A percentile compares a stretch with the other conserved stretches of the same genome.
These are phyloP conservation scores for Monosporozyma unispora DNA, from an alignment of 805 yeast species.

Conservation along the genomic window DNA sequence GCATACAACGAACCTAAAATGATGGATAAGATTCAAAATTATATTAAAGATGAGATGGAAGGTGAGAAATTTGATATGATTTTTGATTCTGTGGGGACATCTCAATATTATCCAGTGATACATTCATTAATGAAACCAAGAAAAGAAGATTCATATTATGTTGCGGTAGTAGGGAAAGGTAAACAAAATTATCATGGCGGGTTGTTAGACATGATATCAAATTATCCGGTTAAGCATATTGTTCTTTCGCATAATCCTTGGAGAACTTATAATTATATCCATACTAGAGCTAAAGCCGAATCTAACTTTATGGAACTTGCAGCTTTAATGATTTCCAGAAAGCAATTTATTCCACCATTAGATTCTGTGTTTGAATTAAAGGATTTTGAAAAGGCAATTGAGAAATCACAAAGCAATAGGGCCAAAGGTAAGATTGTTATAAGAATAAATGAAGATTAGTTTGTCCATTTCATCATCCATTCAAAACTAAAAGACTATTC, in stretches of 20 bases:
- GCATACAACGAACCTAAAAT: slow-evolving; percentile 45
- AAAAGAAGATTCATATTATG: slow-evolving; percentile 39
- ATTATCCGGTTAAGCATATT: slow-evolving; percentile 9
- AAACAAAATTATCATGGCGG: slow-evolving; percentile 25
- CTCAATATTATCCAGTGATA: slow-evolving; percentile 38
- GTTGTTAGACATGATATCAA: slow-evolving; percentile 1
- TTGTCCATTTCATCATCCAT: too few relatives aligned
- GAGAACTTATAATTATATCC: slow-evolving; percentile 26
- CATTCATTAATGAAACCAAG: slow-evolving; percentile 38
- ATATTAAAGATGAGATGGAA: slow-evolving; percentile 22
- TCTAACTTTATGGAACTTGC: slow-evolving; percentile 16
- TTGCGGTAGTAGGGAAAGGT: slow-evolving; percentile 50
- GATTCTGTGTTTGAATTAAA: slow-evolving; percentile 47
- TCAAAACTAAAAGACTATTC: too few relatives aligned
- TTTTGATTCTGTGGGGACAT: slow-evolving; percentile 57
- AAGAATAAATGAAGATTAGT: not conserved
- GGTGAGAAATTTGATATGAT: slow-evolving; percentile 49
- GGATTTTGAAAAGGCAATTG: slow-evolving; percentile 43
- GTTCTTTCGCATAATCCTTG: slow-evolving; percentile 18
- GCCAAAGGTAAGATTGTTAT: slow-evolving; percentile 58
- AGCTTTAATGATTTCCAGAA: slow-evolving; percentile 16
- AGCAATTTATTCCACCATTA: slow-evolving; percentile 36
- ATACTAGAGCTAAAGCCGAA: slow-evolving; percentile 7
- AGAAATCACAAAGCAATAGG: slow-evolving; percentile 36
- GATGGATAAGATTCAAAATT: slow-evolving; percentile 29